Percentiles rank a stretch among this genome's conserved stretches.
These are phyloP conservation scores for Cadophora sp. DNA, from an alignment of 2,329 filamentous ascomycete species.

Conservation along the genomic window DNA sequence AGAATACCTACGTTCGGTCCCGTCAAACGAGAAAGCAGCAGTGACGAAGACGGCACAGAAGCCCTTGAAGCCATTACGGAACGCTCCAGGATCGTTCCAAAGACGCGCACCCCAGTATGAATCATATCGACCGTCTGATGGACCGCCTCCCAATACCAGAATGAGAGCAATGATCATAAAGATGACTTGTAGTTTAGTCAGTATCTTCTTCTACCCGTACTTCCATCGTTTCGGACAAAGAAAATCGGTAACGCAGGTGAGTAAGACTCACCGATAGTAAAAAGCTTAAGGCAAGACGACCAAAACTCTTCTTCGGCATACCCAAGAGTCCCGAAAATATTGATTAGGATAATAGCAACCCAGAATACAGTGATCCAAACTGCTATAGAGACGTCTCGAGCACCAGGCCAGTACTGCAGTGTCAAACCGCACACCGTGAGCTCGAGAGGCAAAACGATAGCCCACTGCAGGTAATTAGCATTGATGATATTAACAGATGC, in stretches of 20 bases:
- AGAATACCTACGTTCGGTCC: neutral
- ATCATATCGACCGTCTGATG: conserved; percentile 17
- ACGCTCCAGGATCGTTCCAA: conserved; percentile 53
- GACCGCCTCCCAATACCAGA: conserved; percentile 20
- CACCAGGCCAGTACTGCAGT: conserved; percentile 17
- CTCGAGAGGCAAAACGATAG: conserved; percentile 19
- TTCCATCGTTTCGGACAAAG: too few species aligned
- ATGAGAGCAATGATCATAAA: conserved; percentile 23
- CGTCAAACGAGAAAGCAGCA: conserved; percentile 71
- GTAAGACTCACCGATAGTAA: conserved; percentile 15
- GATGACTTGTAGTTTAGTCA: conserved; percentile 1
- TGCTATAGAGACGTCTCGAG: conserved; percentile 1
- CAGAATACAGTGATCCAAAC: conserved; percentile 23
- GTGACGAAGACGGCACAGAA: conserved; percentile 78
- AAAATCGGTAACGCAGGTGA: too few species aligned
- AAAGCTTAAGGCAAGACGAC: conserved; percentile 18
- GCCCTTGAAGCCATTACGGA: conserved; percentile 81
- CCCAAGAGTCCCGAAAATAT: conserved; percentile 20
- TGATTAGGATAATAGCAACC: conserved; percentile 18
- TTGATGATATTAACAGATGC: neutral
- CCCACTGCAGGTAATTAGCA: conserved; percentile 13
- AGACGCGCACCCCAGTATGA: conserved; percentile 18
- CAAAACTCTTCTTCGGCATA: conserved; percentile 23
- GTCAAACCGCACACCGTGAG: conserved; percentile 20
- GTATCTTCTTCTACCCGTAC: too few species aligned